phyloP scores from a whole-genome alignment of 2,329 filamentous ascomycete genomes.

The Fusarium sp. region DNA sequence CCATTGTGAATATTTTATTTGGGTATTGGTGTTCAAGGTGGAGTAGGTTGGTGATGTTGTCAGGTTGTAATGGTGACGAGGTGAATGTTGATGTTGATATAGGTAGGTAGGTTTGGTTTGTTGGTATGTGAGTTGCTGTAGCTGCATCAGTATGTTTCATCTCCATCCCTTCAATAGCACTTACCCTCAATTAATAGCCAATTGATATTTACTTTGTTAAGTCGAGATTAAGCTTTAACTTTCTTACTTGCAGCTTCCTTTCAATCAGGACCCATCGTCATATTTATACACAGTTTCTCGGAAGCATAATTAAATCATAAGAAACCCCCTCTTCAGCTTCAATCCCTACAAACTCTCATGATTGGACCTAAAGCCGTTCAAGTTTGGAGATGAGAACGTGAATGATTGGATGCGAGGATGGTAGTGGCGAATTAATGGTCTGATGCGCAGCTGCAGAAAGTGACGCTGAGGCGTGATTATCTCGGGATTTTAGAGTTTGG shows the following conservation, averaged over 20 bases:
- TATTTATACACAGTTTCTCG: constrained; percentile 15
- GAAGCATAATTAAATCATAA: constrained; percentile 8
- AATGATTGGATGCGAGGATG: constrained; percentile 11
- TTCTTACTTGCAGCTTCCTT: constrained; percentile 9
- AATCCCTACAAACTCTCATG: not conserved
- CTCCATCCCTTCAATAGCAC: not conserved
- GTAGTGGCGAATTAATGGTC: constrained; percentile 27
- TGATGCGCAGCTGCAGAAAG: constrained; percentile 8
- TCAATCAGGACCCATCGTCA: not conserved
- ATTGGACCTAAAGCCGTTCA: not conserved
- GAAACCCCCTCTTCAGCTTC: constrained; percentile 18
- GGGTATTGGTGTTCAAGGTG: too few relatives aligned
- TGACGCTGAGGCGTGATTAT: constrained; percentile 21
- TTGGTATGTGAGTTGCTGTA: constrained; percentile 28
- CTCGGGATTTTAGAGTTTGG: constrained; percentile 22
- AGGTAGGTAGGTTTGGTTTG: not conserved
- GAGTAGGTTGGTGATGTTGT: not conserved
- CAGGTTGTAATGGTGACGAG: not conserved
- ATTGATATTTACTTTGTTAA: not conserved
- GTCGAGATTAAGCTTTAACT: not conserved
- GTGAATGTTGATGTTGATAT: constrained; percentile 2
- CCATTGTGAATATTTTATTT: constrained; percentile 14
- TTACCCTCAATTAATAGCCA: not conserved
- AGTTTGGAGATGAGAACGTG: not conserved
- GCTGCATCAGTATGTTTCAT: constrained; percentile 8